These are phyloP conservation scores for Boletus sp. DNA, from an alignment of 768 basidiomycete species.

Conservation along the genomic window DNA sequence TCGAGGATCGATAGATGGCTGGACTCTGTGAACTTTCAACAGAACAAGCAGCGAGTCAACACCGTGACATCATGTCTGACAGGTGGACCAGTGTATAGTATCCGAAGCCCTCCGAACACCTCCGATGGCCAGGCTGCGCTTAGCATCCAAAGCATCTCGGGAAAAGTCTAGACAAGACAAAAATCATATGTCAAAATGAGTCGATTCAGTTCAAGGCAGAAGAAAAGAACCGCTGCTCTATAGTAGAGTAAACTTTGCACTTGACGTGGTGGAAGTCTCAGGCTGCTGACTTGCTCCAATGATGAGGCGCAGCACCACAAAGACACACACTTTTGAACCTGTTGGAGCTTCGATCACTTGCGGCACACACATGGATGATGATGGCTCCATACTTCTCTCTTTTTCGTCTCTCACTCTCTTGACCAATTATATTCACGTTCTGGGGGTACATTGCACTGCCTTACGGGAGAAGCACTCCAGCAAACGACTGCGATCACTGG, in stretches of 20 bases:
- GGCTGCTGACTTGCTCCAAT: background rate
- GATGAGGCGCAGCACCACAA: background rate
- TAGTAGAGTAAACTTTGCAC: background rate
- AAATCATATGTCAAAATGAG: slow-evolving; percentile 1
- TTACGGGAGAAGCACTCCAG: background rate
- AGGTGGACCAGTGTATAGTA: background rate
- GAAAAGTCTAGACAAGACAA: background rate
- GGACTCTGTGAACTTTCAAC: background rate
- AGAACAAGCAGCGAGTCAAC: background rate
- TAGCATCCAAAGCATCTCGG: background rate
- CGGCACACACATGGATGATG: background rate
- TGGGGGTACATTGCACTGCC: background rate
- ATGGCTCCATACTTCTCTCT: slow-evolving; percentile 1
- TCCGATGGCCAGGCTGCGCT: background rate
- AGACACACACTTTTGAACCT: background rate
- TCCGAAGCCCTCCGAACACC: background rate
- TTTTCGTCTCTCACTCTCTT: background rate
- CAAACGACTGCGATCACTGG: slow-evolving; percentile 10
- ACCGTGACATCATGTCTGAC: slow-evolving; percentile 9
- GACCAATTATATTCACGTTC: slow-evolving; percentile 10
- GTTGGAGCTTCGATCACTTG: slow-evolving; percentile 2
- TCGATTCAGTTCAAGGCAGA: background rate
- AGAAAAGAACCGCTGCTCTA: background rate
- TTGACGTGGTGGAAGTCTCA: background rate
- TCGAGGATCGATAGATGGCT: background rate